A percentile compares a stretch with the other conserved stretches of the same genome.
Evolutionary conservation across 2,329 filamentous ascomycete genomes (phyloP).

Genomic region (Fusarium sterilihyphosum): DNA sequence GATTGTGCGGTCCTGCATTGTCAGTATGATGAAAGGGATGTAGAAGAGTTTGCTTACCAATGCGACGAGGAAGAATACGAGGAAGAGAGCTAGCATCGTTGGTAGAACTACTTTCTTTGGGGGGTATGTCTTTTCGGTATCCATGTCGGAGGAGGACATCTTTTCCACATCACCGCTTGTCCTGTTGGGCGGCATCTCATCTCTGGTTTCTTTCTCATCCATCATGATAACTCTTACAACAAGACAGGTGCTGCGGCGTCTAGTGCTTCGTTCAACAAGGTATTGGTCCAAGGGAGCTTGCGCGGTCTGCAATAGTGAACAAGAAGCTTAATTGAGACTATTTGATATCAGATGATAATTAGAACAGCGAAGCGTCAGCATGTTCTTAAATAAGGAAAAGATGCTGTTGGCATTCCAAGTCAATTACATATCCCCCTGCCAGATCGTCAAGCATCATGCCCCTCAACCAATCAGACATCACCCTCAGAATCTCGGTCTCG

Average conservation of each 20-base stretch:
- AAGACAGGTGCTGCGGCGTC: not conserved
- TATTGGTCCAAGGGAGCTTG: not conserved
- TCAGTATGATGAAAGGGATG: too few species aligned
- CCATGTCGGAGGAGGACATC: accelerated
- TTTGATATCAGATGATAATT: not conserved
- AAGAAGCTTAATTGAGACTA: not conserved
- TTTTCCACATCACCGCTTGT: not conserved
- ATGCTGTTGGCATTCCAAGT: not conserved
- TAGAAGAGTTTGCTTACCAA: too few species aligned
- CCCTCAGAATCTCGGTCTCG: not conserved
- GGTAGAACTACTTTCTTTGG: slow-evolving; percentile 14
- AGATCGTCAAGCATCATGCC: not conserved
- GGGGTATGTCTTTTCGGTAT: slow-evolving; percentile 4
- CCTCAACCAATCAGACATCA: not conserved
- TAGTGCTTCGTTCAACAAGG: not conserved
- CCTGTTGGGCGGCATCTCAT: not conserved
- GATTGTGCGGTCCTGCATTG: slow-evolving; percentile 25
- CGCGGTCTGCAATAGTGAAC: accelerated
- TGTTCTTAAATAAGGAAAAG: not conserved
- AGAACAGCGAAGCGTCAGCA: too few species aligned
- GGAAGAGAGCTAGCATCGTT: slow-evolving; percentile 17
- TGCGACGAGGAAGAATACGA: slow-evolving; percentile 21
- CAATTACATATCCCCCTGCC: not conserved
- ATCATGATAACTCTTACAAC: not conserved
- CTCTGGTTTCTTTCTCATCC: not conserved